Base-by-base conservation (phyloP, 2,329 filamentous ascomycete genomes). In the Phyllosticta citribraziliensis region DNA sequence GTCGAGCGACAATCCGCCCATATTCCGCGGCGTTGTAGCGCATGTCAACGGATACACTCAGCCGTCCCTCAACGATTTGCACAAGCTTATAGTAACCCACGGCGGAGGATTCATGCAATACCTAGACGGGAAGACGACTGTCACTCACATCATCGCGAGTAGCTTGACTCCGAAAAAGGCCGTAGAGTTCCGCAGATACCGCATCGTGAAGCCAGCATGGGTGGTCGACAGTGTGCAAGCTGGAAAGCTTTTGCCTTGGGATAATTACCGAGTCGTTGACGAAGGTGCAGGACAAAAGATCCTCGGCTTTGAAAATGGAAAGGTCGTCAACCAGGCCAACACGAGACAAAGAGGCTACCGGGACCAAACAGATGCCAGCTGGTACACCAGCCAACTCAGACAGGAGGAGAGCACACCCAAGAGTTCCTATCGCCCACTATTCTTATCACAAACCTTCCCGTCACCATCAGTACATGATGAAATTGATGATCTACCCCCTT, bases 41-140 rank as follows among this genome's bases (percentile, higher is more conserved):
- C 90, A 97, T 74, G 88, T 99, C 24, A 96, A 92, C 67, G 94
- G 94, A 56, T 99, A 97, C 71, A 99, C 94, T 0, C 93, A 97
- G 68, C 94, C 94, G 0, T 91, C 92, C 1, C 79, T 97, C 58
- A 92, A 91, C 67, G 85, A 96, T 79, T 82, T 99, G 19, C 93
- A 96, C 76, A 85, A 80, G 58, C 82, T 96, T 63, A 88, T 99
- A 61, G 93, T 99, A 19, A 84, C 88, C 67, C 86, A 97, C 82
- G 94, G 94, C n/a, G 95, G 92, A 33, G 89, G 88, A 0, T 97
- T 96, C 67, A 82, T 97, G 64, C 94, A 99, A 72, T 97, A 97
- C 69, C 79, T 99, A 11, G 92, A 97, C 73, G 88, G 87, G 47
- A 99, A 99, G 77, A 97, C 93, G 0, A 88, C 88, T 71, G 93